These are phyloP conservation scores for Trypanosoma boissoni DNA, from an alignment of 208 protist genomes.

Conservation along the genomic window DNA sequence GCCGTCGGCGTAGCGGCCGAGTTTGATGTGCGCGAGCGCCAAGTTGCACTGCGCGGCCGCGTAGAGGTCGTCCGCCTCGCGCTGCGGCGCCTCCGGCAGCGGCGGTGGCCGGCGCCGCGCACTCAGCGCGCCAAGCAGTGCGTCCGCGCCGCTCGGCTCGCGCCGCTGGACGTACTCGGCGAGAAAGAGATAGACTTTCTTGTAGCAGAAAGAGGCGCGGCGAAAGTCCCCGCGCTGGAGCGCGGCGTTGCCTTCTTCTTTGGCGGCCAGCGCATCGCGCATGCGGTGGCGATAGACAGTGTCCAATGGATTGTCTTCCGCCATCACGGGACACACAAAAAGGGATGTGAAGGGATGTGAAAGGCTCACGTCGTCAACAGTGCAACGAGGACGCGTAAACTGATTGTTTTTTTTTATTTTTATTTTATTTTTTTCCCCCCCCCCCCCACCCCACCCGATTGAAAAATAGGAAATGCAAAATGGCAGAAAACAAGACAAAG, in stretches of 20 bases:
- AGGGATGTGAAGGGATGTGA: too few relatives aligned
- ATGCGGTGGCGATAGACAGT: conserved; percentile 16
- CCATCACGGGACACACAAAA: too few relatives aligned
- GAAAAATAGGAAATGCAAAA: background rate
- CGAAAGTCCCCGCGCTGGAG: conserved; percentile 36
- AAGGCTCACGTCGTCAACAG: background rate
- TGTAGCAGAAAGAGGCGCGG: conserved; percentile 64
- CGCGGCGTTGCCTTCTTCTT: conserved; percentile 48
- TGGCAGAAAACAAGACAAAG: background rate
- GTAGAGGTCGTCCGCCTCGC: conserved; percentile 34
- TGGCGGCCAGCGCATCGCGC: conserved; percentile 33
- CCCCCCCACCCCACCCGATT: background rate
- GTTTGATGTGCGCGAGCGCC: conserved; percentile 40
- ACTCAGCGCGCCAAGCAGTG: conserved; percentile 22
- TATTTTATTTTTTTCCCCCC: background rate
- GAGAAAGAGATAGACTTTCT: conserved; percentile 62
- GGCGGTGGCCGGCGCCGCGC: background rate
- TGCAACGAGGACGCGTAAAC: too few relatives aligned
- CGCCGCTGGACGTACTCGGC: conserved; percentile 46
- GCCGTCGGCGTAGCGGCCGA: conserved; percentile 45
- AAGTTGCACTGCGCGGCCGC: conserved; percentile 52
- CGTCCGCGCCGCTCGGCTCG: conserved; percentile 10
- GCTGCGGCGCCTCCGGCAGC: conserved; percentile 1
- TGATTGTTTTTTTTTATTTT: background rate
- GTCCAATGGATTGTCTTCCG: background rate